Base-by-base conservation (phyloP, 805 yeast genomes). In the Sporopachydermia quercuum region DNA sequence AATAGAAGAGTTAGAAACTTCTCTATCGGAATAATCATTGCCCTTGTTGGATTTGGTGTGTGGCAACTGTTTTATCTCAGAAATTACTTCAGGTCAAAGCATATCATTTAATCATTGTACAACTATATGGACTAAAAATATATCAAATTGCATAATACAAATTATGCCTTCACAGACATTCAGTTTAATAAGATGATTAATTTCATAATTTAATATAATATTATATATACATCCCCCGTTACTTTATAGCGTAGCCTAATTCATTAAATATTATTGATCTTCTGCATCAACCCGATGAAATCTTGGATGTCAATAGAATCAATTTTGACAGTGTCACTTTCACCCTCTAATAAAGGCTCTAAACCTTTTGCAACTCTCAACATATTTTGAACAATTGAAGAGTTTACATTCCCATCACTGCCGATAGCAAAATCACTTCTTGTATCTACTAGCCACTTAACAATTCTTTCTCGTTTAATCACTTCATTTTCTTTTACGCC, bases 41-140 rank as follows among this genome's bases (percentile, higher is more conserved):
- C 85, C 30, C 71, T 91, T 57, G 55, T 85, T 39, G 74, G 75
- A 17, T 74, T 91, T 51, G 96, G 96, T 38, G 76, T 70, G 33
- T 89, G 96, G 94, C 97, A 91, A 69, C 70, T 91, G 49, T 74
- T 76, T 50, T 91, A 91, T 63, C 71, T 91, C 63, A 79, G 95
- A 65, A 79, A 82, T 58, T 91, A 83, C 68, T 91, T 91, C 78
- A 51, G 63, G 46, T 58, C 30, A 8, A 23, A 23, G 30, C 30
- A 23, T n/a, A 23, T 23, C 30, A 23, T 23, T 23, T 23, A 23
- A n/a, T n/a, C n/a, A 23, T 8, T 23, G 30, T 8, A n/a, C 13
- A 23, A 23, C 30, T 23, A n/a, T 23, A 8, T 23, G 30, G 30
- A n/a, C n/a, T 23, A 23, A 8, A 23, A 8, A 23, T 8, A n/a